These are phyloP conservation scores for Houttuynia cordata DNA, from an alignment of 164 flowering plant genomes.

Conservation along the genomic window DNA sequence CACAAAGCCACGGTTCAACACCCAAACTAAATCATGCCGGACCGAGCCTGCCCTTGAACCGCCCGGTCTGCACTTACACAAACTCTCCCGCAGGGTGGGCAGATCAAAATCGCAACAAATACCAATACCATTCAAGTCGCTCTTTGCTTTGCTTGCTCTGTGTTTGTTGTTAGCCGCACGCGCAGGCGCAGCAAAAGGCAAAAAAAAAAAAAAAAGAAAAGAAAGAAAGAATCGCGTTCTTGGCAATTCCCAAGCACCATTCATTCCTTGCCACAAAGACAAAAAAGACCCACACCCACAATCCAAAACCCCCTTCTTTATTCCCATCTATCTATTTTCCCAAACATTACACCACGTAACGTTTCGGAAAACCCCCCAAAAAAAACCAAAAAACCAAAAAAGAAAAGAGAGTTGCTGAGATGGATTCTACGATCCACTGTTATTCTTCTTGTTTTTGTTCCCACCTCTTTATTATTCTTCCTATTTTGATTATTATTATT, in stretches of 20 bases:
- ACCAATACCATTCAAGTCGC: too few relatives aligned
- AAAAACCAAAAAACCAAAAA: too few relatives aligned
- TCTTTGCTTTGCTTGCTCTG: background rate
- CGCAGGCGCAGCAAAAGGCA: too few relatives aligned
- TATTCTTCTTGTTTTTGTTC: background rate
- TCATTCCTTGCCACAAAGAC: background rate
- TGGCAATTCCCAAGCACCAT: background rate
- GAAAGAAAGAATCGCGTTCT: background rate
- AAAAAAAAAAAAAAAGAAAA: background rate
- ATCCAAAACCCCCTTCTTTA: background rate
- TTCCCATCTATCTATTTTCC: background rate
- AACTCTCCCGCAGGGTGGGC: too few relatives aligned
- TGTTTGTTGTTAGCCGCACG: too few relatives aligned
- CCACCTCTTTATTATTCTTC: background rate
- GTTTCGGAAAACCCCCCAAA: constrained; percentile 1
- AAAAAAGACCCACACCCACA: background rate
- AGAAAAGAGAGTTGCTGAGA: background rate
- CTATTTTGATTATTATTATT: too few relatives aligned
- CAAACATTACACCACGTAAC: constrained; percentile 9
- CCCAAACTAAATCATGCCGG: too few relatives aligned
- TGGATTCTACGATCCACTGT: constrained; percentile 8
- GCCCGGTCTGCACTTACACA: too few relatives aligned
- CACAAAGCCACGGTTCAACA: too few relatives aligned
- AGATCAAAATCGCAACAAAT: too few relatives aligned
- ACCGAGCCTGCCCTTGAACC: too few relatives aligned